Conservation (phyloP, 768 basidiomycete species). For the Kwoniella mangroviensis region DNA sequence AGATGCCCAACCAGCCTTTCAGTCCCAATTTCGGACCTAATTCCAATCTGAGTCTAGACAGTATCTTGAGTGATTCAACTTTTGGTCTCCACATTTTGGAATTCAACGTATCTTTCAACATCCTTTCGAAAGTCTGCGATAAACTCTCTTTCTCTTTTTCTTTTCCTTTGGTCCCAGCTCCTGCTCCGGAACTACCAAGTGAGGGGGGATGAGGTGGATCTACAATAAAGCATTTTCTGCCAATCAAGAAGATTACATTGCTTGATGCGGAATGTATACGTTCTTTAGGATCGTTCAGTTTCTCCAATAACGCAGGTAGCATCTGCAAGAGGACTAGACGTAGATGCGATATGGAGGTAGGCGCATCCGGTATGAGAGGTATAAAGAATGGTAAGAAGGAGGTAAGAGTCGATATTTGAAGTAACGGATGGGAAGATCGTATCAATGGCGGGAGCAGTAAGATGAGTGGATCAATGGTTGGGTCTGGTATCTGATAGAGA, state of each 20-base stretch:
- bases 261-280: constrained; percentile 43
- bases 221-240: constrained; percentile 40
- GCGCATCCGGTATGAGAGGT: constrained; percentile 30
- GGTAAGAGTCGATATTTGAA: constrained; percentile 35
- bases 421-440: constrained; percentile 34
- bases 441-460: constrained; percentile 39
- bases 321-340: constrained; percentile 37
- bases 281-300: constrained; percentile 55
- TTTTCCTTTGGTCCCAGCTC: constrained; percentile 20
- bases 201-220: constrained; percentile 22
- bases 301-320: constrained; percentile 50
- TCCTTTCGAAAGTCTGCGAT: constrained; percentile 44
- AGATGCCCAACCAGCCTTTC: constrained; percentile 70
- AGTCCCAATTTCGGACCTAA: constrained; percentile 34
- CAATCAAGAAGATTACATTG: constrained; percentile 35
- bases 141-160: constrained; percentile 53
- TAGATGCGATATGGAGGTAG: constrained; percentile 31
- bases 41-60: constrained; percentile 36
- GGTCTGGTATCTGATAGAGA: constrained; percentile 39
- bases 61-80: constrained; percentile 49
- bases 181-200: neutral
- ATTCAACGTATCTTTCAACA: constrained; percentile 39
- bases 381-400: constrained; percentile 51
- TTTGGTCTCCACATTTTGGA: constrained; percentile 49
- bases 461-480: constrained; percentile 47